Conservation (phyloP, 768 basidiomycete genomes). For the Galerina marginata region DNA sequence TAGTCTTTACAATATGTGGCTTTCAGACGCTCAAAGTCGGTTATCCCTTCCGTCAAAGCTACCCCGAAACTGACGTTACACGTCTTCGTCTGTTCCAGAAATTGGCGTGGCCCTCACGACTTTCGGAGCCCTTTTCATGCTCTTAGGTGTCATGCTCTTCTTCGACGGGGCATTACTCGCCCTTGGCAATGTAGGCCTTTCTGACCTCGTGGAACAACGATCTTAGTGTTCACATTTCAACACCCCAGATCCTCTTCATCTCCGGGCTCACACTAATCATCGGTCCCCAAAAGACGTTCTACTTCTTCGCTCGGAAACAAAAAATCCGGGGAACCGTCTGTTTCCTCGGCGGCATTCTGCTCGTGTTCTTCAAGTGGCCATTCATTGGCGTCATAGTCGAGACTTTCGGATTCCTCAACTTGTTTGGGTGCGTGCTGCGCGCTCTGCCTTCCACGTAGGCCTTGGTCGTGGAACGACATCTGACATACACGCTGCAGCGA, state of each 20-base stretch:
- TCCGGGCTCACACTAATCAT: constrained; percentile 96
- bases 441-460: constrained; percentile 10
- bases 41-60: constrained; percentile 5
- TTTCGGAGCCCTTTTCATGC: constrained; percentile 94
- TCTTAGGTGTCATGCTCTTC: constrained; percentile 93
- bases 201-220: background rate
- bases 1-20: constrained; percentile 54
- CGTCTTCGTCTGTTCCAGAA: constrained; percentile 51
- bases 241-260: constrained; percentile 86
- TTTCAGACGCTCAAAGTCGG: constrained; percentile 70
- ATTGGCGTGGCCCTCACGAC: constrained; percentile 97
- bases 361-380: constrained; percentile 96
- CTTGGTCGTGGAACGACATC: constrained; percentile 2
- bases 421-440: constrained; percentile 78
- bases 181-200: constrained; percentile 84
- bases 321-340: constrained; percentile 90
- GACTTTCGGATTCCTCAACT: constrained; percentile 95
- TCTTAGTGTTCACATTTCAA: background rate
- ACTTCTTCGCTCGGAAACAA: constrained; percentile 95
- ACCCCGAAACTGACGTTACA: constrained; percentile 11
- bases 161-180: constrained; percentile 96
- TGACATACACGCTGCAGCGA: constrained; percentile 59
- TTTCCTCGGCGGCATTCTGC: constrained; percentile 87
- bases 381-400: constrained; percentile 93
- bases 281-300: constrained; percentile 95